Conservation (phyloP, 108 stramenopile genomes). For the Seminavis robusta region DNA sequence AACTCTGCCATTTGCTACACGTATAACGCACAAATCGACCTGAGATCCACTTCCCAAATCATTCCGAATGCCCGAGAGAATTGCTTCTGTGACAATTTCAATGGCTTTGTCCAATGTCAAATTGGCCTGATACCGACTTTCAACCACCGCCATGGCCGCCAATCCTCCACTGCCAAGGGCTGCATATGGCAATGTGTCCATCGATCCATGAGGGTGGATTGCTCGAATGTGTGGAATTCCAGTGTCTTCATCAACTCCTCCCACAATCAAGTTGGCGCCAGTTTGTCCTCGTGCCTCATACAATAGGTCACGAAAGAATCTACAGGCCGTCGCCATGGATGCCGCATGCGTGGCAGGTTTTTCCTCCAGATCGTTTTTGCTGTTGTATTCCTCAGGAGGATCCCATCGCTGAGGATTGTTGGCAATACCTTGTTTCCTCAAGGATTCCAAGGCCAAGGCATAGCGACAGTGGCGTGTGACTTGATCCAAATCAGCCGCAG, state of each 20-base stretch:
- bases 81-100: slow-evolving; percentile 52
- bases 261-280: slow-evolving; percentile 75
- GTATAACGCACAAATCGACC: slow-evolving; percentile 56
- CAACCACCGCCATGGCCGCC: slow-evolving; percentile 78
- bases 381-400: too few species aligned
- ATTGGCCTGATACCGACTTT: slow-evolving; percentile 41
- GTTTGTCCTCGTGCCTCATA: slow-evolving; percentile 42
- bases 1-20: slow-evolving; percentile 18
- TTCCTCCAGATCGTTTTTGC: neutral
- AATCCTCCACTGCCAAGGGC: slow-evolving; percentile 83
- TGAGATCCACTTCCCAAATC: slow-evolving; percentile 86
- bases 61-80: slow-evolving; percentile 75
- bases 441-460: slow-evolving; percentile 17
- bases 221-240: slow-evolving; percentile 48
- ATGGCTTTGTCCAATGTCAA: slow-evolving; percentile 59
- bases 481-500: slow-evolving; percentile 78
- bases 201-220: slow-evolving; percentile 80
- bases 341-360: slow-evolving; percentile 9
- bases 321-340: slow-evolving; percentile 38
- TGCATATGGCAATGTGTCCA: slow-evolving; percentile 65
- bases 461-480: slow-evolving; percentile 52
- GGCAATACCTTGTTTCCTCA: slow-evolving; percentile 17
- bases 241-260: slow-evolving; percentile 46
- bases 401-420: slow-evolving; percentile 9
- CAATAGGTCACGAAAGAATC: slow-evolving; percentile 48